Percentiles rank a stretch among this genome's conserved stretches.
Evolutionary conservation across 768 basidiomycete species (phyloP).

Genomic region (Phylloporus rhodoxanthus): DNA sequence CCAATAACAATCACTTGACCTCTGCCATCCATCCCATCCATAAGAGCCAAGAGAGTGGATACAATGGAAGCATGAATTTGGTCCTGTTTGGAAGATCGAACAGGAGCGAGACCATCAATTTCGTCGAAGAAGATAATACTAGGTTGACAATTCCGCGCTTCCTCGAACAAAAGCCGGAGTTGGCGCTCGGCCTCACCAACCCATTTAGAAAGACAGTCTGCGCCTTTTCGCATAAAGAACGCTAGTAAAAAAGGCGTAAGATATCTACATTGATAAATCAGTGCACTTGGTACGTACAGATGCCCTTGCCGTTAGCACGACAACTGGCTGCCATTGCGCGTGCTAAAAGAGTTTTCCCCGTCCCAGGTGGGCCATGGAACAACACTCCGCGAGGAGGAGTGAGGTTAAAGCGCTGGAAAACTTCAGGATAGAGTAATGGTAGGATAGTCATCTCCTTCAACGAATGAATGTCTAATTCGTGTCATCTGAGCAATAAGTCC

Average conservation of each 20-base stretch:
- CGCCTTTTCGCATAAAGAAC: slow-evolving; percentile 99
- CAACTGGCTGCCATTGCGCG: slow-evolving; percentile 92
- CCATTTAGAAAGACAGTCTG: slow-evolving; percentile 97
- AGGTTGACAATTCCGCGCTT: slow-evolving; percentile 87
- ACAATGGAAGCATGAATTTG: slow-evolving; percentile 99
- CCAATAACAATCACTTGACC: slow-evolving; percentile 98
- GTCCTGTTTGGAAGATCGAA: slow-evolving; percentile 97
- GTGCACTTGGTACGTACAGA: slow-evolving; percentile 54
- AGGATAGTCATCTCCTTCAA: slow-evolving; percentile 98
- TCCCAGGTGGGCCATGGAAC: slow-evolving; percentile 99
- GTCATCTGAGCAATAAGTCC: slow-evolving; percentile 1
- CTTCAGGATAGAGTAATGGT: slow-evolving; percentile 91
- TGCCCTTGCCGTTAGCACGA: slow-evolving; percentile 77
- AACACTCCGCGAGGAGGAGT: slow-evolving; percentile 95
- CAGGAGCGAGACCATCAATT: slow-evolving; percentile 97
- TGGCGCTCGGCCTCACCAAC: slow-evolving; percentile 98
- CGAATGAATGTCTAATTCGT: slow-evolving; percentile 76
- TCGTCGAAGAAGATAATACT: slow-evolving; percentile 99
- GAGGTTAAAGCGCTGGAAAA: slow-evolving; percentile 89
- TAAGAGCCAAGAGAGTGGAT: slow-evolving; percentile 88
- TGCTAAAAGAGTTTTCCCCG: slow-evolving; percentile 92
- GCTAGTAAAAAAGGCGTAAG: slow-evolving; percentile 41
- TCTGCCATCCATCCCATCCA: slow-evolving; percentile 99
- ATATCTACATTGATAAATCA: neutral
- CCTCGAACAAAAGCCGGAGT: slow-evolving; percentile 90